phyloP scores from a whole-genome alignment of 345 rosid species.

The Sonneratia alba region DNA sequence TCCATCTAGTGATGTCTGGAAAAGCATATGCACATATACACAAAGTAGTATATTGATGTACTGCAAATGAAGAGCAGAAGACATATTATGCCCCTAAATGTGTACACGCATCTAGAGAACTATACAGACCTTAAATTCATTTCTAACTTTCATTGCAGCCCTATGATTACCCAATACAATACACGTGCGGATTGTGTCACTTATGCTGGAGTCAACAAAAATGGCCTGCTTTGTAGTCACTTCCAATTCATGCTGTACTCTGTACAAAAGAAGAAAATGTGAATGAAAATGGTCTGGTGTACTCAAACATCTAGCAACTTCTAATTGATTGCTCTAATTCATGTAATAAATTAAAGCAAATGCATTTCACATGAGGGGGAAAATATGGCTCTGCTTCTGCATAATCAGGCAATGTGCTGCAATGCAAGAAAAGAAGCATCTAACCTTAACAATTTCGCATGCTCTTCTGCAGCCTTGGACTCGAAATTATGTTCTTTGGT shows the following conservation, averaged over 20 bases:
- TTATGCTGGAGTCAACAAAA: conserved; percentile 95
- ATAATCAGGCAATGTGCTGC: neutral
- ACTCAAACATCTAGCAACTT: neutral
- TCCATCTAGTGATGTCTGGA: neutral
- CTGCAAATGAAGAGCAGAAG: neutral
- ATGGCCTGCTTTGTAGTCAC: conserved; percentile 84
- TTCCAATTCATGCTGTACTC: conserved; percentile 94
- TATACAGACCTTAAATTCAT: conserved; percentile 58
- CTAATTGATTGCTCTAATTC: neutral
- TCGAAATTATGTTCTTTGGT: conserved; percentile 90
- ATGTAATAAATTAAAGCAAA: neutral
- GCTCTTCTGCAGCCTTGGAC: conserved; percentile 98
- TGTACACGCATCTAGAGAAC: neutral
- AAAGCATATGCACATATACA: neutral
- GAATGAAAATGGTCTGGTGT: conserved; percentile 3
- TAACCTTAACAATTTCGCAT: conserved; percentile 84
- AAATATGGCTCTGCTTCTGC: neutral
- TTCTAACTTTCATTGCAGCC: conserved; percentile 54
- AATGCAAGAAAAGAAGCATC: neutral
- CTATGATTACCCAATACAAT: conserved; percentile 77
- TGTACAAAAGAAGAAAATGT: conserved; percentile 16
- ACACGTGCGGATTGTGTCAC: conserved; percentile 96
- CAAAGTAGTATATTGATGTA: neutral
- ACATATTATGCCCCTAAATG: neutral
- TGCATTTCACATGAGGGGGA: neutral